Base-by-base conservation (phyloP, 805 yeast species). In the Yamadazyma phyllophila region DNA sequence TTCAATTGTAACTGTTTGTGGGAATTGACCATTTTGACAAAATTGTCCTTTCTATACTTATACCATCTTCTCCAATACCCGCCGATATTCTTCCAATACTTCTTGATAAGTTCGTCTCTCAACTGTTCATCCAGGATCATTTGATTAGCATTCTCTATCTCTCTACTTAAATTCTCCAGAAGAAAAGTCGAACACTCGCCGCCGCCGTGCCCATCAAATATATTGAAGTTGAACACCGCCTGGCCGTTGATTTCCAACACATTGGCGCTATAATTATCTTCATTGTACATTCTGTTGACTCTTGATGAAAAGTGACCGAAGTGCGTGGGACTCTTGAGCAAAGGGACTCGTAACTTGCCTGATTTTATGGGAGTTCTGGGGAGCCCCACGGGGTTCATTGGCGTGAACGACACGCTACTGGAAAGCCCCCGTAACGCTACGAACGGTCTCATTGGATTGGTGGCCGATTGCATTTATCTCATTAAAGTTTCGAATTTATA, bases 161-260 rank as follows among this genome's bases (percentile, higher is more conserved):
- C 52, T 58, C 60, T 45, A 74, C 81, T 53, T 26, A 94, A 69
- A 44, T 81, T 69, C 2, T 72, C 63, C 15, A 74, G 66, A 10
- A 91, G 68, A 56, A 76, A 85, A 17, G 70, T 74, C 38, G 90
- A 75, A 56, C 96, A 88, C 44, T 83, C 82, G 17, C 73, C 74
- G 16, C 96, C 96, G 7, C 98, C 99, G 66, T 94, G 99, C 8
- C 99, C 99, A 66, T 94, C 99, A 63, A 87, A 90, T 1, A 94
- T 76, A 38, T 81, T 80, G 56, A 88, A 82, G 53, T 80, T 81
- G 66, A 92, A 86, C 14, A 67, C 55, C 10, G 53, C 49, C 24
- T 44, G 26, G 4, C 48, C 56, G 11, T 53, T 44, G 9, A 68
- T 31, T 16, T 71, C 65, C 32, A 88, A 57, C 42, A 88, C 78